These are phyloP conservation scores for Penicillium parvum DNA, from an alignment of 495 filamentous ascomycete genomes.

Conservation along the genomic window DNA sequence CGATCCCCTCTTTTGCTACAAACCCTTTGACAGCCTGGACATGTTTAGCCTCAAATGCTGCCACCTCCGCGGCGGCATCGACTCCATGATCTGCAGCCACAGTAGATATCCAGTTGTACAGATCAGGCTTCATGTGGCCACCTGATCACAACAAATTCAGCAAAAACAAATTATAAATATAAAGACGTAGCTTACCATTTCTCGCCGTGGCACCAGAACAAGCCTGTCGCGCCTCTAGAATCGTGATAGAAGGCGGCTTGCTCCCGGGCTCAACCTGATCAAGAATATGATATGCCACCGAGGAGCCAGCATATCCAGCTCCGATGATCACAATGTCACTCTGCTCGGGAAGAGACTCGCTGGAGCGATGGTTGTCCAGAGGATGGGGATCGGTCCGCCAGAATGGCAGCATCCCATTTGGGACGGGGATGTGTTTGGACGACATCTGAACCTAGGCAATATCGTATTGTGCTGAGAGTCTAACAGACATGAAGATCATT, in stretches of 20 bases:
- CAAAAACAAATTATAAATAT: background rate
- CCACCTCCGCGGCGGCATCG: slow-evolving; percentile 32
- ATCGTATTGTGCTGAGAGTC: background rate
- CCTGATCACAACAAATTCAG: slow-evolving; percentile 14
- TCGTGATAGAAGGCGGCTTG: slow-evolving; percentile 46
- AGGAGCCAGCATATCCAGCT: slow-evolving; percentile 66
- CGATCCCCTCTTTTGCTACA: slow-evolving; percentile 27
- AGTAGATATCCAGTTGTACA: slow-evolving; percentile 23
- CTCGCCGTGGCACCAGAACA: slow-evolving; percentile 80
- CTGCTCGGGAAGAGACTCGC: slow-evolving; percentile 53
- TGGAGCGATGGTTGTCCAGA: slow-evolving; percentile 58
- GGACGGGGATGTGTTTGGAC: slow-evolving; percentile 22
- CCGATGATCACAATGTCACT: slow-evolving; percentile 69
- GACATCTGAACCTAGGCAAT: background rate
- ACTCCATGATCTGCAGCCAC: slow-evolving; percentile 25
- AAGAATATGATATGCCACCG: slow-evolving; percentile 58
- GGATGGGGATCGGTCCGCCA: slow-evolving; percentile 61
- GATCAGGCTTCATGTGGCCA: slow-evolving; percentile 37
- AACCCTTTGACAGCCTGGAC: slow-evolving; percentile 22
- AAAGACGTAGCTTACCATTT: slow-evolving; percentile 27
- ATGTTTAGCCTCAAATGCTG: slow-evolving; percentile 30
- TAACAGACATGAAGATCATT: background rate
- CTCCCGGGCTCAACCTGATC: slow-evolving; percentile 37
- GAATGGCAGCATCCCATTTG: slow-evolving; percentile 62
- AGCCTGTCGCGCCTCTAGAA: slow-evolving; percentile 77